Evolutionary conservation across 495 filamentous ascomycete genomes (phyloP).

Genomic region (Penicillium egyptiacum): DNA sequence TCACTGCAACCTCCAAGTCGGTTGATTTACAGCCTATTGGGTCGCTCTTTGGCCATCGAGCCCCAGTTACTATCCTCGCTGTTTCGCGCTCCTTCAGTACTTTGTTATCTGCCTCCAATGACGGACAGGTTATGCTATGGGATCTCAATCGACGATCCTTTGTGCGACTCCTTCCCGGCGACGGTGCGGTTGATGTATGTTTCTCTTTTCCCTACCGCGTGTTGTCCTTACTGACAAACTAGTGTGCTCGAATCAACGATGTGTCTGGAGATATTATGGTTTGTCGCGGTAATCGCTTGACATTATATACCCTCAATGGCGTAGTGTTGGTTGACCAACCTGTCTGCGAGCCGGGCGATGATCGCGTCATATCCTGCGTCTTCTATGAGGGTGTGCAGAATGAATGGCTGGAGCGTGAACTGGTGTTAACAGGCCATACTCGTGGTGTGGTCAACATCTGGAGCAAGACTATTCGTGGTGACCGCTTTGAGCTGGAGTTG

Average conservation of each 20-base stretch:
- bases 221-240: constrained; percentile 26
- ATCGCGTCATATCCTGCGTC: constrained; percentile 74
- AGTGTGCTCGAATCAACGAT: constrained; percentile 86
- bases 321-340: constrained; percentile 75
- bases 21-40: constrained; percentile 80
- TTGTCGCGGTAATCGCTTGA: constrained; percentile 68
- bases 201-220: background rate
- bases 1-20: constrained; percentile 60
- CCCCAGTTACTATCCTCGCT: constrained; percentile 75
- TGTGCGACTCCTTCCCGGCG: constrained; percentile 67
- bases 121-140: constrained; percentile 86
- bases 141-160: constrained; percentile 88
- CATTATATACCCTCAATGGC: constrained; percentile 89
- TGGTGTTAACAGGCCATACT: constrained; percentile 86
- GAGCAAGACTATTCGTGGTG: constrained; percentile 52
- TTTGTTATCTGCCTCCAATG: constrained; percentile 73
- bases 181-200: constrained; percentile 53
- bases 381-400: constrained; percentile 92
- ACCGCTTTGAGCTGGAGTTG: constrained; percentile 58
- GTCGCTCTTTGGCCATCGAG: constrained; percentile 85
- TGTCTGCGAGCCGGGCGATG: constrained; percentile 69
- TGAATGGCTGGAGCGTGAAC: constrained; percentile 85
- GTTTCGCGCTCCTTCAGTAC: constrained; percentile 85
- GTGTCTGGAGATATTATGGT: constrained; percentile 85
- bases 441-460: constrained; percentile 80